Base-by-base conservation (phyloP, 1,139 yeast genomes). In the Arxiozyma heterogenica region DNA sequence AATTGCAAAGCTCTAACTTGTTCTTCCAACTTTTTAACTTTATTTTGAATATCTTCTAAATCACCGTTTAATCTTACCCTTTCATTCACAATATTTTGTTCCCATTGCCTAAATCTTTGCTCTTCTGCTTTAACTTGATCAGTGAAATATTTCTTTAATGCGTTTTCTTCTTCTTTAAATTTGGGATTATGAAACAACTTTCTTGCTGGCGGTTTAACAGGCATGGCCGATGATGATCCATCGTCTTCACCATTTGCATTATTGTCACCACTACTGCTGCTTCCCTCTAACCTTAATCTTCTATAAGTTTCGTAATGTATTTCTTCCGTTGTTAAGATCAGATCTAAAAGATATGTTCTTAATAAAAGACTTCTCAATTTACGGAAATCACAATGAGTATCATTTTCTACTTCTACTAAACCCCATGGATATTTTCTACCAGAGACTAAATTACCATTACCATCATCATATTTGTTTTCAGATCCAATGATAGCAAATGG, bases 341-440 rank as follows among this genome's bases (percentile, higher is more conserved):
- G 78, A 71, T 93, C 99, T 67, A 94, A 80, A 89, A 93, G 82
- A 73, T 93, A 93, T 30, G 96, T 88, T 73, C 98, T 85, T 69
- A 94, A 78, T 58, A 93, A 75, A 64, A 93, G 78, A 61, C 91
- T 82, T 73, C 98, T 84, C 67, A 93, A 79, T 71, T 90, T 90
- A 71, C 89, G 84, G 75, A 94, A 93, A 72, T 93, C 98, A 73
- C 97, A 91, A 70, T 93, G 98, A 58, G 80, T 79, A 68, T 91
- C 98, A 71, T 93, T 93, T 71, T 93, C 98, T 52, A 93, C 96
- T 71, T 93, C 98, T 52, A 93, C 98, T 53, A 88, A 77, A 47
- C 98, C 98, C 98, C 98, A 93, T 58, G 95, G 91, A 69, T 93
- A 93, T 70, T 88, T 88, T 73, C 99, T 84, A 49, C 96, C 98